These are phyloP conservation scores for Biscutella laevigata DNA, from an alignment of 441 rosid genomes.

Conservation along the genomic window DNA sequence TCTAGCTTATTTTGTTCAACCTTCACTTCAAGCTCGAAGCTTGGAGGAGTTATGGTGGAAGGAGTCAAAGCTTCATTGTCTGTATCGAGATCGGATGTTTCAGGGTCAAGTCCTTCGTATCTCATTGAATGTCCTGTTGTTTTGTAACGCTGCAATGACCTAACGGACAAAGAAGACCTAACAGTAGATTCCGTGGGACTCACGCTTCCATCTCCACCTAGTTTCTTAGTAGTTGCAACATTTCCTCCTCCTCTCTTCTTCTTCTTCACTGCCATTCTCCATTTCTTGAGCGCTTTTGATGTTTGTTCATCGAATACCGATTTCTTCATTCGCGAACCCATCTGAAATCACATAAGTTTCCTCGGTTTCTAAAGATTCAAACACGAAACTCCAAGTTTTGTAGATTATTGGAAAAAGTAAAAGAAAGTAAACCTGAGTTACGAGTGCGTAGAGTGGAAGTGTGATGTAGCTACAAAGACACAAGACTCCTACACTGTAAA, in stretches of 20 bases:
- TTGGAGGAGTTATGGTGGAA: conserved; percentile 26
- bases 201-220: conserved; percentile 45
- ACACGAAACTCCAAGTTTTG: not conserved
- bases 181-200: conserved; percentile 21
- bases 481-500: conserved; percentile 32
- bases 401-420: too few species aligned
- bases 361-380: not conserved
- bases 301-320: conserved; percentile 46
- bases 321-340: conserved; percentile 65
- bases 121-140: conserved; percentile 70
- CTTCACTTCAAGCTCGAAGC: conserved; percentile 27
- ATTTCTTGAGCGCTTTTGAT: conserved; percentile 40
- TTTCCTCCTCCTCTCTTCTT: conserved; percentile 29
- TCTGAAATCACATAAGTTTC: conserved; percentile 1
- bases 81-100: conserved; percentile 51
- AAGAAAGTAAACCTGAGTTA: conserved; percentile 45
- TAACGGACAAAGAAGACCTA: conserved; percentile 27
- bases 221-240: conserved; percentile 32
- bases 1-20: conserved; percentile 29
- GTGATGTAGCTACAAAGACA: conserved; percentile 72
- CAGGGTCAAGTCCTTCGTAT: conserved; percentile 40
- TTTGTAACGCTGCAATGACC: conserved; percentile 51
- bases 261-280: conserved; percentile 44
- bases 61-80: conserved; percentile 49
- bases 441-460: conserved; percentile 66